Evolutionary conservation across 352 stramenopile species (phyloP).

Genomic region (Achlya hypogyna): DNA sequence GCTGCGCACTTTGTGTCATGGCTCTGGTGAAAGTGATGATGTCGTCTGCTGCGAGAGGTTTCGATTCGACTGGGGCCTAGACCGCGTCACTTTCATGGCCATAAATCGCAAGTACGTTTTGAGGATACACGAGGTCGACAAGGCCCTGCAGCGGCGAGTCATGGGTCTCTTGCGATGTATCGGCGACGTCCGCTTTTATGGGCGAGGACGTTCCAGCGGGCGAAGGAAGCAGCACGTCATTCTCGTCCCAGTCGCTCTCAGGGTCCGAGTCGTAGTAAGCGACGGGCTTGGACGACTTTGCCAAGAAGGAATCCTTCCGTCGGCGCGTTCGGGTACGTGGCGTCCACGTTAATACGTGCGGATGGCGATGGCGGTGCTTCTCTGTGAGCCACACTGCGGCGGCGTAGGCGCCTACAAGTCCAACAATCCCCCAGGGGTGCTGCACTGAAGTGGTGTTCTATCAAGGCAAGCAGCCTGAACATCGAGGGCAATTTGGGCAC

Average conservation of each 20-base stretch:
- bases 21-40: conserved; percentile 24
- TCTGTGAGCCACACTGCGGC: background rate
- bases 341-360: background rate
- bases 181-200: conserved; percentile 44
- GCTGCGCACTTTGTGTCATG: conserved; percentile 45
- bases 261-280: background rate
- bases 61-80: no score
- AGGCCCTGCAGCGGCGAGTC: conserved; percentile 32
- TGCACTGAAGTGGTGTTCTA: conserved; percentile 21
- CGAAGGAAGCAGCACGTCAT: conserved; percentile 20
- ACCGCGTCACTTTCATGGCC: no score
- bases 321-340: background rate
- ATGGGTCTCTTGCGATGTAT: conserved; percentile 37
- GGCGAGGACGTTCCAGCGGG: conserved; percentile 37
- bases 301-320: background rate
- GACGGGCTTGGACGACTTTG: background rate
- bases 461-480: no score
- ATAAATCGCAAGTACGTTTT: no score
- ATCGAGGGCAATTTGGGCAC: no score
- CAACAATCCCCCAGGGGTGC: background rate
- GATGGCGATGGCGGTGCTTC: background rate
- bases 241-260: background rate
- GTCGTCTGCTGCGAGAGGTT: no score
- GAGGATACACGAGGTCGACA: conserved; percentile 26
- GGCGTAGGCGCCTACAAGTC: background rate